Conservation (phyloP, 768 basidiomycete species). For the Imleria badia region DNA sequence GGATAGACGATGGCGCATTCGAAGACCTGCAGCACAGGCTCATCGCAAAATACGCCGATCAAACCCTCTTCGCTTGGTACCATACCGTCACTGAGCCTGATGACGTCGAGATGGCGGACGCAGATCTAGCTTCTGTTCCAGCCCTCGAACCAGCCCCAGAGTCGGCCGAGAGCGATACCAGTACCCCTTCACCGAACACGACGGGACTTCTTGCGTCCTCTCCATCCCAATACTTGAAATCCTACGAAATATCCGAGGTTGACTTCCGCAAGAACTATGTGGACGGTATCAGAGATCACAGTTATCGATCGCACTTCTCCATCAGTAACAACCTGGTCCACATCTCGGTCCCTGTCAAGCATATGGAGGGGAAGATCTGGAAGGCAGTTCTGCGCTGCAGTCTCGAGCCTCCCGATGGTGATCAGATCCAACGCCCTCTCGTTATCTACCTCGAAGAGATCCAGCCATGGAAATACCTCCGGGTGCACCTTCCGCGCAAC, state of each 20-base stretch:
- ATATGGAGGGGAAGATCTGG: conserved; percentile 10
- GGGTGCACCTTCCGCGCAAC: conserved; percentile 10
- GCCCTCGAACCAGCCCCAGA: neutral
- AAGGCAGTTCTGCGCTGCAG: conserved; percentile 28
- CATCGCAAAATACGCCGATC: conserved; percentile 21
- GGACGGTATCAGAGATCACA: conserved; percentile 9
- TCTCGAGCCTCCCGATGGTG: conserved; percentile 11
- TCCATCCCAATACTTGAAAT: conserved; percentile 20
- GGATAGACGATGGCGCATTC: conserved; percentile 26
- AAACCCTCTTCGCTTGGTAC: conserved; percentile 30
- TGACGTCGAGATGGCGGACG: conserved; percentile 14
- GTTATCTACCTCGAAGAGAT: conserved; percentile 23
- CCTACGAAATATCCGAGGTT: conserved; percentile 21
- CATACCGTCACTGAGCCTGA: conserved; percentile 1
- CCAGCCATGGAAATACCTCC: conserved; percentile 9
- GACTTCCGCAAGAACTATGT: conserved; percentile 21
- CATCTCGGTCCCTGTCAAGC: conserved; percentile 23
- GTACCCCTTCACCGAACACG: neutral
- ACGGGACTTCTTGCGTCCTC: conserved; percentile 28
- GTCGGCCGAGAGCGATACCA: neutral
- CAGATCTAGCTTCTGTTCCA: neutral
- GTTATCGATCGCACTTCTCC: conserved; percentile 17
- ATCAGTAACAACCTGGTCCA: conserved; percentile 20
- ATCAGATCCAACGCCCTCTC: conserved; percentile 18
- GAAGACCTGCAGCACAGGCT: conserved; percentile 23